Evolutionary conservation across 2,329 filamentous ascomycete genomes (phyloP), one percentile per base, ranked within the genome.

Genomic region (Biscogniauxia marginata): DNA sequence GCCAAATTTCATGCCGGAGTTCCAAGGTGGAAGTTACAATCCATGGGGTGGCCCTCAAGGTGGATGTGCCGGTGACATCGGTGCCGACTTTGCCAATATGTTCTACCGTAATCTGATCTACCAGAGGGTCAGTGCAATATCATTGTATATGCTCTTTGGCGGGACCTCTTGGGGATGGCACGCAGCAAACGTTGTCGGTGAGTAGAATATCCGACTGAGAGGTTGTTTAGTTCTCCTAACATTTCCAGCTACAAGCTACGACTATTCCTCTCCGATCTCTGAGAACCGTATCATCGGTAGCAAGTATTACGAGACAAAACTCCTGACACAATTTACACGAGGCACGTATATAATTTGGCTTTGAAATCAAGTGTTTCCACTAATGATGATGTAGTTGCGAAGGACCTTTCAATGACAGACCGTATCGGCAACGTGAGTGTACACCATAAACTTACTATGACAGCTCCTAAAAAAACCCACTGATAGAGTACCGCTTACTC

Each of bases 291-390:
- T 73, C 8, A 81, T 87, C 19, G 79, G 79, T 46, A 77, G 76
- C 62, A 87, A 87, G 65, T 87, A 81, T 65, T 82, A 82, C 55
- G 84, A 87, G 68, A 86, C 83, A 0, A 87, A 87, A 67, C 75
- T 86, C 20, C 70, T 86, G 23, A 81, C 80, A 1, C 66, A 86
- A 57, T 87, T 87, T 65, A 84, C 83, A 0, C 77, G 83, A 24
- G 55, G 63, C 62, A 54, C 24, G 46, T 24, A 22, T 19, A 13
- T 2, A 6, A 6, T 43, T 19, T 13, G 7, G 3, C 7, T 6
- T n/a, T 13, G 7, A 19, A 13, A 20, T 5, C 16, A 18, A 13
- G 18, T 20, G 21, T 20, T 7, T n/a, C 45, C 44, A 52, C 48
- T 43, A 45, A 45, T 46, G 7, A 7, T 1, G 1, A n/a, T 8